Evolutionary conservation across 2,329 filamentous ascomycete species (phyloP).

Genomic region (Fusarium xylarioides): DNA sequence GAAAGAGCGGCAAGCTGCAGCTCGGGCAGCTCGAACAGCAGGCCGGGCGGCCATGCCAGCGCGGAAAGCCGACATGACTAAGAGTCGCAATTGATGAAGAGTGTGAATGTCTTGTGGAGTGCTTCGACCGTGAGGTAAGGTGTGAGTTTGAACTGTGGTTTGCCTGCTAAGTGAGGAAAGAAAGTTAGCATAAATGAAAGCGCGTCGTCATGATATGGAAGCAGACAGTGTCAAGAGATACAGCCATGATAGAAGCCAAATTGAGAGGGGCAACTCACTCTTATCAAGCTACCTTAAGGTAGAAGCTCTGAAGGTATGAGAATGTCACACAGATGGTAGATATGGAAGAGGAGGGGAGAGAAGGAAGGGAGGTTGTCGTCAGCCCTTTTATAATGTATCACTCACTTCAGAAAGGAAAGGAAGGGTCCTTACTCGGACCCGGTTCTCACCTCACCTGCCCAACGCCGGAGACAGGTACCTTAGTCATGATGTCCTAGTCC

Average conservation of each 20-base stretch:
- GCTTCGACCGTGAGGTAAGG: neutral
- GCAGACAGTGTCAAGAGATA: neutral
- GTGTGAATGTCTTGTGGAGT: neutral
- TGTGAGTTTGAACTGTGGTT: neutral
- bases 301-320: neutral
- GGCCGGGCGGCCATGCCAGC: constrained; percentile 41
- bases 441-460: constrained; percentile 2
- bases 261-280: constrained; percentile 18
- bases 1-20: constrained; percentile 38
- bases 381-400: constrained; percentile 28
- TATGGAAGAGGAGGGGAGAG: neutral
- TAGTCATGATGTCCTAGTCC: constrained; percentile 30
- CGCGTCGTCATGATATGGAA: constrained; percentile 26
- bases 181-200: neutral
- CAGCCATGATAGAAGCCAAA: constrained; percentile 1
- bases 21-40: constrained; percentile 23
- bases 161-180: neutral
- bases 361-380: neutral
- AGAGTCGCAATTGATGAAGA: neutral
- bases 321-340: neutral
- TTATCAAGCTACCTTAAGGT: neutral
- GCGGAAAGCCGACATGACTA: constrained; percentile 45
- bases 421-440: constrained; percentile 12
- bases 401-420: neutral
- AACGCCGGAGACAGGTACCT: neutral